A percentile compares a stretch with the other conserved stretches of the same genome.
Conservation (phyloP, 2,329 filamentous ascomycete species). For the Tolypocladium inflatum region DNA sequence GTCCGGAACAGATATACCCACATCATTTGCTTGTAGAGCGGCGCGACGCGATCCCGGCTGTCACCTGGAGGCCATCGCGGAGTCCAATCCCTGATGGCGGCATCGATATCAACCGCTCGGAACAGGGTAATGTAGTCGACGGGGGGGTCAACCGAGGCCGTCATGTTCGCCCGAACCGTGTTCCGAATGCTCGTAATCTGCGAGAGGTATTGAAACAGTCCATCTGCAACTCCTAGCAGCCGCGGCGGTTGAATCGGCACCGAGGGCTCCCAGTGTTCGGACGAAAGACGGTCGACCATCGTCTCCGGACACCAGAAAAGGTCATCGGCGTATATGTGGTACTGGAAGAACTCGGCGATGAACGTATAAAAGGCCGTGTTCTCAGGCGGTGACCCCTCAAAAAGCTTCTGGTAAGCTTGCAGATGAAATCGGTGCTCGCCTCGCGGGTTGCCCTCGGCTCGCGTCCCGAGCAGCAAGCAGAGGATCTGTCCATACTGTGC, state of each 20-base stretch:
- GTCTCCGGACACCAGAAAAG: conserved; percentile 40
- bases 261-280: conserved; percentile 33
- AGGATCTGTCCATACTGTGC: conserved; percentile 55
- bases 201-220: conserved; percentile 68
- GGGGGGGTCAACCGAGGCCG: conserved; percentile 49
- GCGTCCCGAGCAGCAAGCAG: conserved; percentile 48
- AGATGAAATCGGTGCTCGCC: conserved; percentile 77
- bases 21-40: conserved; percentile 57
- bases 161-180: conserved; percentile 60
- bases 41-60: conserved; percentile 43
- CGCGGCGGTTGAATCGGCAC: conserved; percentile 36
- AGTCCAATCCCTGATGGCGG: conserved; percentile 64
- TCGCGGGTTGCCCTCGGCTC: conserved; percentile 43
- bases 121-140: conserved; percentile 67
- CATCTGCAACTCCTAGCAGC: conserved; percentile 75
- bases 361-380: conserved; percentile 56
- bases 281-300: conserved; percentile 25
- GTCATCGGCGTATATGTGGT: conserved; percentile 62
- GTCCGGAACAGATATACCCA: conserved; percentile 56
- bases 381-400: conserved; percentile 50
- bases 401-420: conserved; percentile 62
- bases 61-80: conserved; percentile 52
- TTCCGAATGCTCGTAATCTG: conserved; percentile 72
- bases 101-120: conserved; percentile 66
- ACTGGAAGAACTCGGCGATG: conserved; percentile 74